Evolutionary conservation across 2,329 filamentous ascomycete species (phyloP), one percentile per base, ranked within the genome.

Genomic region (Thermomyces lanuginosus): DNA sequence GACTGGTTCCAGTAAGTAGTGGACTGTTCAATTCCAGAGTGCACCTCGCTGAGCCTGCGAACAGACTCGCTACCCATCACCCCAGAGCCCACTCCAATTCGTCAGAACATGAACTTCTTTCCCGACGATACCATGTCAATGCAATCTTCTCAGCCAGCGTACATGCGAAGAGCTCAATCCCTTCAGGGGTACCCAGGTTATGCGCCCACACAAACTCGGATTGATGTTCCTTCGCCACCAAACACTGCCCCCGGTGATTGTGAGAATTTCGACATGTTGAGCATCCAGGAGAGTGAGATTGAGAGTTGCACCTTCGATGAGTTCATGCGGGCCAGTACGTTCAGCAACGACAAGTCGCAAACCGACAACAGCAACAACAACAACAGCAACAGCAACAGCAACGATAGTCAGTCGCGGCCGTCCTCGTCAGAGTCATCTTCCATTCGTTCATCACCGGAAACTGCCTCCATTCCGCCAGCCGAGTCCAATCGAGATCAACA

Each of bases 61-160:
- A 21, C 32, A 73, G 72, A 58, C 37, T 74, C 70, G 40, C 68
- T 69, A 37, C 75, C 75, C 31, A 66, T 73, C 23, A 80, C 76
- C 15, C 75, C 76, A 28, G 66, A 65, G 41, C 68, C 71, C 27
- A 77, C 72, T 11, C 73, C 75, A 8, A 50, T 56, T 41, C 55
- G 51, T 35, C 46, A 47, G 35, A 55, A 53, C 30, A 36, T 47
- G 18, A 48, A 55, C 24, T 38, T 47, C 13, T 56, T 55, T 12
- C 55, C 57, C 16, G 46, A 45, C 28, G 56, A 57, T 36, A 48
- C 41, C 33, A 41, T 44, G 27, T 40, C 42, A 16, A 40, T 46
- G 35, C 42, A 45, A 30, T 44, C 48, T 24, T 41, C 49, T 12
- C 45, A 48, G 13, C 42, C 47, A 14, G 38, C 41, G 20, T 53